These are phyloP conservation scores for Globisporangium acanthophoron DNA, from an alignment of 352 stramenopile genomes.

Conservation along the genomic window DNA sequence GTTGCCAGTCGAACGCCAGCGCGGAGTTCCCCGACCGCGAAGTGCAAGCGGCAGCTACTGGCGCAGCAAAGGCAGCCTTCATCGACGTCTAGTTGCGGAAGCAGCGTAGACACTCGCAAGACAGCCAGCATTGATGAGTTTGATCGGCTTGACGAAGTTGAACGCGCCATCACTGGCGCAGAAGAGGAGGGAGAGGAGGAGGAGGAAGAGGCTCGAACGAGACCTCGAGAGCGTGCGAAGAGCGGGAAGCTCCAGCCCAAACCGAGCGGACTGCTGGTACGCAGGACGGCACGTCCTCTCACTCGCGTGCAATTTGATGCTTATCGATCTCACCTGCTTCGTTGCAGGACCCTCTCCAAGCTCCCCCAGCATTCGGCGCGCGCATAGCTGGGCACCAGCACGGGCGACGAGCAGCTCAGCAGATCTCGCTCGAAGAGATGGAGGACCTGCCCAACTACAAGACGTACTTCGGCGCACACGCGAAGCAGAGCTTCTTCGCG, in stretches of 20 bases:
- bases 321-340: background rate
- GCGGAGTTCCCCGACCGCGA: background rate
- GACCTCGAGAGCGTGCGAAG: conserved; percentile 4
- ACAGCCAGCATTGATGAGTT: background rate
- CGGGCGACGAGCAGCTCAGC: conserved; percentile 20
- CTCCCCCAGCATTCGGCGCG: background rate
- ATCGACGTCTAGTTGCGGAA: background rate
- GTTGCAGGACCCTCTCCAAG: background rate
- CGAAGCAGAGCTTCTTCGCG: conserved; percentile 52
- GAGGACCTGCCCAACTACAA: conserved; percentile 35
- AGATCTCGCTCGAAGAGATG: conserved; percentile 32
- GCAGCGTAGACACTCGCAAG: background rate
- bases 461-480: conserved; percentile 55
- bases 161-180: background rate
- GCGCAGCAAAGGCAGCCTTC: background rate
- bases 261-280: conserved; percentile 1
- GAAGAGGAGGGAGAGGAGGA: background rate
- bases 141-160: too few species aligned
- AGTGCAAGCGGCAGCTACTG: background rate
- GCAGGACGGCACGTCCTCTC: background rate
- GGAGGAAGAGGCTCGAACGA: background rate
- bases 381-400: background rate
- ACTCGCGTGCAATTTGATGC: background rate
- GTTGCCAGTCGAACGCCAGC: background rate
- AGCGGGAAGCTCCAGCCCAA: conserved; percentile 6